Percentiles rank a stretch among this genome's conserved stretches.
Evolutionary conservation across 2,329 filamentous ascomycete genomes (phyloP).

Genomic region (Apiospora koreana): DNA sequence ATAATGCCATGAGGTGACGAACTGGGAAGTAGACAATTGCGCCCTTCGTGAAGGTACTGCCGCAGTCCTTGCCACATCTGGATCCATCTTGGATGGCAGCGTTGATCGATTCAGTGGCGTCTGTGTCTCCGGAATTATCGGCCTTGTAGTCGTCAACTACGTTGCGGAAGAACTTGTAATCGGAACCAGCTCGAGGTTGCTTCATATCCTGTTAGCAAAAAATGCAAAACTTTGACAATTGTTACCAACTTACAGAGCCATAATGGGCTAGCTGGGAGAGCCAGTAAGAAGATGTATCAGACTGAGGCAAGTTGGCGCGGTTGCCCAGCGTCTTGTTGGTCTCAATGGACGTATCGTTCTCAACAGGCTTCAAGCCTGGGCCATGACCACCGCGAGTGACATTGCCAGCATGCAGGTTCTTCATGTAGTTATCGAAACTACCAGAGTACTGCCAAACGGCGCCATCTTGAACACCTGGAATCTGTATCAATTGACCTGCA

Average conservation of each 20-base stretch:
- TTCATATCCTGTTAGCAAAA: background rate
- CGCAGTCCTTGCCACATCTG: slow-evolving; percentile 17
- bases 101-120: slow-evolving; percentile 18
- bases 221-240: background rate
- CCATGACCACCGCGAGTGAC: slow-evolving; percentile 18
- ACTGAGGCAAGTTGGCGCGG: too few species aligned
- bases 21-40: slow-evolving; percentile 23
- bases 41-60: slow-evolving; percentile 11
- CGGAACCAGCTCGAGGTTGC: slow-evolving; percentile 13
- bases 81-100: slow-evolving; percentile 14
- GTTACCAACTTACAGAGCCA: background rate
- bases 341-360: background rate
- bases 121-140: slow-evolving; percentile 28
- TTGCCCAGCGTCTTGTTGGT: background rate
- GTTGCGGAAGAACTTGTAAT: slow-evolving; percentile 58
- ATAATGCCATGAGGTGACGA: background rate
- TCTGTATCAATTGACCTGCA: background rate
- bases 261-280: background rate
- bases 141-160: slow-evolving; percentile 55
- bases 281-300: background rate
- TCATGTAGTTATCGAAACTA: slow-evolving; percentile 15
- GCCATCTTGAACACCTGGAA: slow-evolving; percentile 14
- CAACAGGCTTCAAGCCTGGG: background rate
- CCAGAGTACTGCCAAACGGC: slow-evolving; percentile 21
- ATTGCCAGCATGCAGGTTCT: slow-evolving; percentile 14